phyloP scores from a whole-genome alignment of 306 rosid species.

The Canavalia ensiformis region DNA sequence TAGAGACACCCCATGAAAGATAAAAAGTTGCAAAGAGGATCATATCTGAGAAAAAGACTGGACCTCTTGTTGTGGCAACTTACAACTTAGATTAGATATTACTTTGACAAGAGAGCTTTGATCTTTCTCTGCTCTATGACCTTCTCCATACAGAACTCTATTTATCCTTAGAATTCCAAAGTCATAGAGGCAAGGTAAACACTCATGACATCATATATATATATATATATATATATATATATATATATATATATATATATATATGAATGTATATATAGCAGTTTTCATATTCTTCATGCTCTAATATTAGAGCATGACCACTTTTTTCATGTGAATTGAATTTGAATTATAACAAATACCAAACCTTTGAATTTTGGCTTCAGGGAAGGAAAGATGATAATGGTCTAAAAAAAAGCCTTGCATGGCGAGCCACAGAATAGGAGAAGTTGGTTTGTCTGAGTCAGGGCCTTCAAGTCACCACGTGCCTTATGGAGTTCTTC shows the following conservation, averaged over 20 bases:
- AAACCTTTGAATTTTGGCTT: constrained; percentile 15
- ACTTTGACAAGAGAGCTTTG: constrained; percentile 71
- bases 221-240: neutral
- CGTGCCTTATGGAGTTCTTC: constrained; percentile 72
- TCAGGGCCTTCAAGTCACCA: constrained; percentile 82
- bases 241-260: neutral
- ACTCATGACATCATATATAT: constrained; percentile 11
- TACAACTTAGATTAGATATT: constrained; percentile 46
- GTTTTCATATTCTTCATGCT: constrained; percentile 38
- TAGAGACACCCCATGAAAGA: constrained; percentile 62
- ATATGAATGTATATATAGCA: neutral
- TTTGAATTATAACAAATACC: neutral
- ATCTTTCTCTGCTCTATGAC: constrained; percentile 49
- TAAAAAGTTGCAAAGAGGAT: constrained; percentile 54
- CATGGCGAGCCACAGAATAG: constrained; percentile 84
- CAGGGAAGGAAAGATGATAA: constrained; percentile 58
- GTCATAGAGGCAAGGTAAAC: constrained; percentile 51
- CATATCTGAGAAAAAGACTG: constrained; percentile 71
- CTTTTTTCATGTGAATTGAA: constrained; percentile 46
- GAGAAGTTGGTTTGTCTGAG: constrained; percentile 73
- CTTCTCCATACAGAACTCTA: constrained; percentile 47
- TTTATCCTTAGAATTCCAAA: constrained; percentile 48
- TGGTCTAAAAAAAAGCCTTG: constrained; percentile 55
- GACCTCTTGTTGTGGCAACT: constrained; percentile 53
- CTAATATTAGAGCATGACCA: constrained; percentile 1